Percentiles rank a stretch among this genome's conserved stretches.
Conservation (phyloP, 2,329 filamentous ascomycete genomes). For the Aspergillus piperis region DNA sequence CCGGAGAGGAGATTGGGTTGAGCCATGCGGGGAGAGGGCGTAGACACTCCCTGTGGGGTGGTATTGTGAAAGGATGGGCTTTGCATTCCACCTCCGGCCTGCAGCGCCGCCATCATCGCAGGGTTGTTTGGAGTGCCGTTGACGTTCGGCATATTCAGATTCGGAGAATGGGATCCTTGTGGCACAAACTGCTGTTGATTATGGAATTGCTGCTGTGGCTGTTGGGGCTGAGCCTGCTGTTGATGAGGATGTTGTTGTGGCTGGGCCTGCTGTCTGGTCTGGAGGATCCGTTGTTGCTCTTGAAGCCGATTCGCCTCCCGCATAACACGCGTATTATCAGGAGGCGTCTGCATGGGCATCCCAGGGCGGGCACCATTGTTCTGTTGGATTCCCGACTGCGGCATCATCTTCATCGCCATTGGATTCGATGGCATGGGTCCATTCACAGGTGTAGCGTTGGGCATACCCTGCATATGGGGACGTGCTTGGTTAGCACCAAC, state of each 20-base stretch:
- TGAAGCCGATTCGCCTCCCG: slow-evolving; percentile 51
- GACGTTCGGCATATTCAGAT: slow-evolving; percentile 44
- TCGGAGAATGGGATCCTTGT: slow-evolving; percentile 49
- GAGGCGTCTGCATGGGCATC: slow-evolving; percentile 57
- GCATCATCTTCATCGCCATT: slow-evolving; percentile 59
- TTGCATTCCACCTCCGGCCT: slow-evolving; percentile 44
- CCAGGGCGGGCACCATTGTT: slow-evolving; percentile 39
- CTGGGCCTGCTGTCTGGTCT: slow-evolving; percentile 48
- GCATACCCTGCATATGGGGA: slow-evolving; percentile 46
- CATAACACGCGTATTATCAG: slow-evolving; percentile 51
- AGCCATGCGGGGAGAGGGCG: slow-evolving; percentile 50
- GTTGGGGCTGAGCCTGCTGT: slow-evolving; percentile 35
- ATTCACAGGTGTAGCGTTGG: slow-evolving; percentile 48
- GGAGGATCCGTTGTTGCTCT: slow-evolving; percentile 62
- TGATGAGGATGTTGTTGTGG: slow-evolving; percentile 30
- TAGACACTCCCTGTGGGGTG: slow-evolving; percentile 43
- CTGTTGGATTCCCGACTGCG: slow-evolving; percentile 61
- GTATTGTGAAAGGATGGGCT: slow-evolving; percentile 47
- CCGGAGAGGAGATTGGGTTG: slow-evolving; percentile 54
- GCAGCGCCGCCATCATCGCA: slow-evolving; percentile 48
- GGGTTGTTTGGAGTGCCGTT: slow-evolving; percentile 44
- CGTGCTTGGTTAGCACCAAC: slow-evolving; percentile 41
- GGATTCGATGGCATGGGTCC: slow-evolving; percentile 54
- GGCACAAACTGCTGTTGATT: slow-evolving; percentile 43
- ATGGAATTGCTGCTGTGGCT: slow-evolving; percentile 36